These are phyloP conservation scores for Clarireedia paspali DNA, from an alignment of 2,329 filamentous ascomycete genomes.

Conservation along the genomic window DNA sequence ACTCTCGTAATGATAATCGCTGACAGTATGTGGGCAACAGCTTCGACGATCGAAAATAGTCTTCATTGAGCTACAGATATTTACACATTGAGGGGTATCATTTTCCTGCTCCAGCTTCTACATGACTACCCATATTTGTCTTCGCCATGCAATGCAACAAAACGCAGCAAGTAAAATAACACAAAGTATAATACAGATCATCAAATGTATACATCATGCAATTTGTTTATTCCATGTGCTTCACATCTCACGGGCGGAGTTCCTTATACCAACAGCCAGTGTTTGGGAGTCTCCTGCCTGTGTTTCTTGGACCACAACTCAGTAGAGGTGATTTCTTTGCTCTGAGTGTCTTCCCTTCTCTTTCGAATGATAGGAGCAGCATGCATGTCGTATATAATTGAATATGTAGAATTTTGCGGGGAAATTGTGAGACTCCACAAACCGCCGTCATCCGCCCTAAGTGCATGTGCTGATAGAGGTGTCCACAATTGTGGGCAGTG, in stretches of 20 bases:
- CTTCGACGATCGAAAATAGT: no score
- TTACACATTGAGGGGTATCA: slow-evolving; percentile 8
- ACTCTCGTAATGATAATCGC: no score
- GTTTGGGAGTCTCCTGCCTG: slow-evolving; percentile 14
- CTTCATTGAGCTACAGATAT: neutral
- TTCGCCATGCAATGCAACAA: neutral
- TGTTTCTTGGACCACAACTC: slow-evolving; percentile 17
- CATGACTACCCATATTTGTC: neutral
- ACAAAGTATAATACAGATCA: neutral
- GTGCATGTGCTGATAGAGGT: no score
- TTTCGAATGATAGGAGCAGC: slow-evolving; percentile 16
- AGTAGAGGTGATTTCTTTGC: slow-evolving; percentile 14
- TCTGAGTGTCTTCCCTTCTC: slow-evolving; percentile 11
- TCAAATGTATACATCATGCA: no score
- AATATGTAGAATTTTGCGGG: neutral
- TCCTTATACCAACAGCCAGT: slow-evolving; percentile 18
- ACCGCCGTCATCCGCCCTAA: neutral
- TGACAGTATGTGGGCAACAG: no score
- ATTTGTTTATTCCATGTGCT: no score
- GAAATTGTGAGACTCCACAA: slow-evolving; percentile 13
- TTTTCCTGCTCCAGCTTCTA: neutral
- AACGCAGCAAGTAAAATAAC: neutral
- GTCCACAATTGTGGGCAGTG: no score
- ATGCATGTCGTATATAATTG: slow-evolving; percentile 14
- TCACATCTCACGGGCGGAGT: neutral